Evolutionary conservation across 345 rosid species (phyloP).

Genomic region (Populus alba): DNA sequence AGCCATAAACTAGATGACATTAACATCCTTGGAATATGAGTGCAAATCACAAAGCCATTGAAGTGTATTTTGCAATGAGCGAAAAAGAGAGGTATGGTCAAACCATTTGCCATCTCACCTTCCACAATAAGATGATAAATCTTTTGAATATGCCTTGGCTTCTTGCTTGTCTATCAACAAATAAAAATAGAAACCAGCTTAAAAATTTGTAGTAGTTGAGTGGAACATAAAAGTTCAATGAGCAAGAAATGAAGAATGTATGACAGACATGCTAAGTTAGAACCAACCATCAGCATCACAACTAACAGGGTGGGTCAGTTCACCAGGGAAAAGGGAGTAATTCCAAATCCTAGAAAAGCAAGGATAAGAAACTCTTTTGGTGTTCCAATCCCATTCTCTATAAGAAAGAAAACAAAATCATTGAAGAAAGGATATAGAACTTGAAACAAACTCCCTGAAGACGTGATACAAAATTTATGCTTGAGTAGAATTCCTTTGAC

Average conservation of each 20-base stretch:
- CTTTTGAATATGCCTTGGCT: conserved; percentile 83
- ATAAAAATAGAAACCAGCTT: conserved; percentile 14
- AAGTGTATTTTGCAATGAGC: neutral
- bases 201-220: neutral
- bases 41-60: neutral
- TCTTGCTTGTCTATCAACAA: conserved; percentile 69
- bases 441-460: neutral
- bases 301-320: neutral
- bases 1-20: conserved; percentile 1
- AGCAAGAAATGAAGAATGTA: neutral
- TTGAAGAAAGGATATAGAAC: neutral
- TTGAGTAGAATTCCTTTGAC: neutral
- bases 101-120: conserved; percentile 46
- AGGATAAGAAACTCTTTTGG: neutral
- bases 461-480: neutral
- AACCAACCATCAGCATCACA: conserved; percentile 1
- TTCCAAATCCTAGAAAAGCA: neutral
- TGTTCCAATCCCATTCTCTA: neutral
- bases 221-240: neutral
- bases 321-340: neutral
- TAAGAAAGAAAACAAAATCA: neutral
- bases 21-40: neutral
- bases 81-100: neutral
- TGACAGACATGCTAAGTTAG: conserved; percentile 13
- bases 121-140: conserved; percentile 87